Base-by-base conservation (phyloP, 2,329 filamentous ascomycete species). In the Xylaria sp. region DNA sequence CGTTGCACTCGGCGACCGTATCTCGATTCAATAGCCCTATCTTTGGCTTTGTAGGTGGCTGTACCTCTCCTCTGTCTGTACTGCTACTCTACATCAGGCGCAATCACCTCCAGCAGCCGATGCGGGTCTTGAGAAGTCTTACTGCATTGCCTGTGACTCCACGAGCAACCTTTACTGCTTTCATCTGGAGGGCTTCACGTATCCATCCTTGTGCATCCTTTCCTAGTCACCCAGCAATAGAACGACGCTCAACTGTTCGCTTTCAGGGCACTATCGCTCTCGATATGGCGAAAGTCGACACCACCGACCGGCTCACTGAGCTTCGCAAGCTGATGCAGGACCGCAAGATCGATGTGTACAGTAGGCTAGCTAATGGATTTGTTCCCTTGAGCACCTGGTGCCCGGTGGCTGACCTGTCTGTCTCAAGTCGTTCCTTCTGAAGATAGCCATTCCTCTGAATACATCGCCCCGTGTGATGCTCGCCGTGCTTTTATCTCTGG, bases 401-500 rank as follows among this genome's bases (percentile, higher is more conserved):
- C 38, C 58, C 61, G 31, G 53, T 65, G 65, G 66, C 73, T 77
- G 66, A 76, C 70, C 44, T 42, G 61, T 60, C 56, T 65, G 53
- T 67, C 58, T 69, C 61, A 77, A 98, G 95, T 99, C 77, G 88
- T 98, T 6, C 96, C 96, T 0, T 97, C 95, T 38, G 96, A 98
- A 86, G 96, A 99, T 79, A 95, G 93, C 77, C 96, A 99, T 79
- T 93, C 95, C 73, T 98, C 95, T 72, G 96, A 99, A 82, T 99
- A 99, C 80, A 97, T 97, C 79, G 96, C 96, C 57, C 90, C 91
- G n/a, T 97, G 93, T 78, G 96, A 99, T 83, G 94, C 87, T 68
- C 90, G 96, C 72, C 90, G 96, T 84, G 93, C 90, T 77, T 97
- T 90, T 76, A 97, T 99, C 73, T 94, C 90, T 68, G 95, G 96